Evolutionary conservation across 768 basidiomycete genomes (phyloP).

Genomic region (Suillus discolor): DNA sequence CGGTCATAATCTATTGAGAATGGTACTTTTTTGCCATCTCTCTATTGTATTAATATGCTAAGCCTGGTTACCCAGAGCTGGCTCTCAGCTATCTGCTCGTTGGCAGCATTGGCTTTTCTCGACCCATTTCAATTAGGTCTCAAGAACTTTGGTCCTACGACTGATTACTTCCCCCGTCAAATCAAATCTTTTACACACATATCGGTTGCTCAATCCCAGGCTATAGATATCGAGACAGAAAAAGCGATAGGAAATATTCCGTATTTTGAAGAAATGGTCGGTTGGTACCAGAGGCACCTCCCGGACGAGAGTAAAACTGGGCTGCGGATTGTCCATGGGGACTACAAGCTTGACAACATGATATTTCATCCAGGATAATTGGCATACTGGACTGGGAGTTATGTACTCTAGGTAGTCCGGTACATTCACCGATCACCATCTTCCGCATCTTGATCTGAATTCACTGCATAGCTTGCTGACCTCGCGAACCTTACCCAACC

Average conservation of each 20-base stretch:
- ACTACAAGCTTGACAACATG: conserved; percentile 97
- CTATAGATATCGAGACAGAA: conserved; percentile 64
- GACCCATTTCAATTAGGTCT: conserved; percentile 69
- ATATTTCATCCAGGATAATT: conserved; percentile 92
- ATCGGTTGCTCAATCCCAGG: conserved; percentile 75
- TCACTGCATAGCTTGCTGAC: conserved; percentile 69
- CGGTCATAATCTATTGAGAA: conserved; percentile 38
- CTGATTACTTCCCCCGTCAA: conserved; percentile 91
- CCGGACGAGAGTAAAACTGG: conserved; percentile 80
- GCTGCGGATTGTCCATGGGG: conserved; percentile 91
- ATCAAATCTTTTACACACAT: conserved; percentile 86
- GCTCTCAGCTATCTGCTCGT: conserved; percentile 72
- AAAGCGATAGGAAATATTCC: conserved; percentile 72
- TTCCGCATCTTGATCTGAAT: background rate
- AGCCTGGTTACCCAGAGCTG: conserved; percentile 49
- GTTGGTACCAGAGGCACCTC: conserved; percentile 74
- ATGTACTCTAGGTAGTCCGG: conserved; percentile 91
- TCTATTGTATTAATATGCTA: background rate
- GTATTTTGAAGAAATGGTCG: conserved; percentile 66
- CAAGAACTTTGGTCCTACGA: conserved; percentile 67
- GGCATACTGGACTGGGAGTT: conserved; percentile 98
- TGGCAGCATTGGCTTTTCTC: conserved; percentile 68
- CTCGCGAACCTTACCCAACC: conserved; percentile 88
- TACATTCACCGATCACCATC: conserved; percentile 38
- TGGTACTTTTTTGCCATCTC: conserved; percentile 49